Percentiles rank a stretch among this genome's conserved stretches.
These are phyloP conservation scores for Athelia psychrophila DNA, from an alignment of 1,284 basidiomycete genomes.

Conservation along the genomic window DNA sequence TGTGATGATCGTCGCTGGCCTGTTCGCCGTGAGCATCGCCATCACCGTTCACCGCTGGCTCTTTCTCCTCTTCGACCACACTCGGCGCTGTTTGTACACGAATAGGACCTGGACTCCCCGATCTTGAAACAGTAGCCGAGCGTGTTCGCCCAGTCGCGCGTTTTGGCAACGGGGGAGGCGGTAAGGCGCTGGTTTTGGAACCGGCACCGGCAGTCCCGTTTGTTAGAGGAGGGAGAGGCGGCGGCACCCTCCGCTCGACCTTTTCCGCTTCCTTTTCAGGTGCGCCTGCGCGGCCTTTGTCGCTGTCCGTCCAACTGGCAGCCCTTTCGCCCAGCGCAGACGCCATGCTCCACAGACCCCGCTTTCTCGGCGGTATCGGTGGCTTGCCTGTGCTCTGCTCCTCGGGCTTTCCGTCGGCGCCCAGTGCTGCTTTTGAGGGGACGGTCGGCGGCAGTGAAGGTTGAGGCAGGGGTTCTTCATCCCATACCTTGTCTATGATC, in stretches of 20 bases:
- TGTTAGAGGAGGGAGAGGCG: conserved; percentile 23
- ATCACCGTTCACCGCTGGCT: neutral
- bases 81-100: neutral
- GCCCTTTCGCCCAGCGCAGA: conserved; percentile 52
- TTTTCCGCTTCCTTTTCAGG: conserved; percentile 6
- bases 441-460: conserved; percentile 29
- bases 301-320: conserved; percentile 33
- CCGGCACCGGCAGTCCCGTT: conserved; percentile 15
- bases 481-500: conserved; percentile 83
- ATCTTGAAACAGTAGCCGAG: conserved; percentile 1
- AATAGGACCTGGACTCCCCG: neutral
- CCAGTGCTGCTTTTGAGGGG: conserved; percentile 16
- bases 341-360: conserved; percentile 57
- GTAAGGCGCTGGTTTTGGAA: conserved; percentile 4
- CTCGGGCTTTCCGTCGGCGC: conserved; percentile 13
- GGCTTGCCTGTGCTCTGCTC: conserved; percentile 12
- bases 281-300: conserved; percentile 14
- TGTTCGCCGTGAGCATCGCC: neutral
- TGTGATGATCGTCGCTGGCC: neutral
- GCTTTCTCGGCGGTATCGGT: conserved; percentile 44
- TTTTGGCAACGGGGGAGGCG: conserved; percentile 28
- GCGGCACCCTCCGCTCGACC: conserved; percentile 7
- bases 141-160: conserved; percentile 30
- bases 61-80: neutral
- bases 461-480: conserved; percentile 67